phyloP scores from a whole-genome alignment of 495 filamentous ascomycete species.

The Corynascus novoguineensis region DNA sequence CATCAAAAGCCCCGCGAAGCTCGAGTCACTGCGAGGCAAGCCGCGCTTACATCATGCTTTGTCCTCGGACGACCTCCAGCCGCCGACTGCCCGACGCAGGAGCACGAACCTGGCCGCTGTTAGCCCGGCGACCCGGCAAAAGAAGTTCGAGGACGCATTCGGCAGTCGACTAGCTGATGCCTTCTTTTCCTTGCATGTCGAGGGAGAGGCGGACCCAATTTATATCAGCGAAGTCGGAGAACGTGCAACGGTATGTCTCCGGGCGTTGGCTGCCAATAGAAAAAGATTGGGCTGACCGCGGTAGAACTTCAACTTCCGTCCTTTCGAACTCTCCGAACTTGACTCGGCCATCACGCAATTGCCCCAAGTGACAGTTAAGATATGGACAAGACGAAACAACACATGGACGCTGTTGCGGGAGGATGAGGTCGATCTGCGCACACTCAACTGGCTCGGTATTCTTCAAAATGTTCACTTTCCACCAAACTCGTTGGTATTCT shows the following conservation, averaged over 20 bases:
- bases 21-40: slow-evolving; percentile 52
- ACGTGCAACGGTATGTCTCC: slow-evolving; percentile 56
- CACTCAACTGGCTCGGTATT: slow-evolving; percentile 75
- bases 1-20: slow-evolving; percentile 60
- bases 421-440: slow-evolving; percentile 60
- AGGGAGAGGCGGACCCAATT: slow-evolving; percentile 60
- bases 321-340: slow-evolving; percentile 71
- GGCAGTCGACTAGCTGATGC: slow-evolving; percentile 72
- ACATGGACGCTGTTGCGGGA: slow-evolving; percentile 66
- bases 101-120: slow-evolving; percentile 66
- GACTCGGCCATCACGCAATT: slow-evolving; percentile 60
- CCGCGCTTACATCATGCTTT: slow-evolving; percentile 57
- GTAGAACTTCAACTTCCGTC: slow-evolving; percentile 79
- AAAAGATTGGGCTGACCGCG: background rate
- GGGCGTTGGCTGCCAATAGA: background rate
- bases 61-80: slow-evolving; percentile 64
- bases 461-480: slow-evolving; percentile 77
- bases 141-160: slow-evolving; percentile 67
- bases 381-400: slow-evolving; percentile 67
- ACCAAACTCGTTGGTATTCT: slow-evolving; percentile 78
- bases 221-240: slow-evolving; percentile 85
- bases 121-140: slow-evolving; percentile 64
- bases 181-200: slow-evolving; percentile 82
- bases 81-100: slow-evolving; percentile 49
- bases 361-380: slow-evolving; percentile 58